Base-by-base conservation (phyloP, 2,329 filamentous ascomycete species). In the Tolypocladium album region DNA sequence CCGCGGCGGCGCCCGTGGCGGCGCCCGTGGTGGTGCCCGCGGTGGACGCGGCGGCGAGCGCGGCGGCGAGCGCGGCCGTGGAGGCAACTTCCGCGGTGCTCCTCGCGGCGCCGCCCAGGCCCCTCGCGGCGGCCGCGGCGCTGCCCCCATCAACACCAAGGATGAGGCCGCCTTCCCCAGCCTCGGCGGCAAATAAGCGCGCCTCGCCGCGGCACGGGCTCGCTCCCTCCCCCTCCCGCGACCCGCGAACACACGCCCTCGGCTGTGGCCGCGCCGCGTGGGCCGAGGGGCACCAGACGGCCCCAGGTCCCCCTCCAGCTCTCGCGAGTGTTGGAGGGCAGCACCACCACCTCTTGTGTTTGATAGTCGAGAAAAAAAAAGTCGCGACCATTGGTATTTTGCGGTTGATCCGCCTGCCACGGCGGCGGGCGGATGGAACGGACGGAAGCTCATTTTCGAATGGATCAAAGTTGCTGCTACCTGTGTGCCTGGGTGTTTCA, bases 101-200 rank as follows among this genome's bases (percentile, higher is more conserved):
- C 20, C 50, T 22, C 50, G 50, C n/a, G 50, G 50, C 50, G 50
- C 50, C 20, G 17, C 27, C 63, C 76, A 79, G 71, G 76, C 76
- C 61, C 20, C 31, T 63, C 76, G 80, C 71, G 76, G 76, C 61
- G 70, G 68, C 58, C 68, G 67, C 42, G 63, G 59, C 58, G 65
- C 60, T 58, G 71, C 74, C 66, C 65, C 74, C 66, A 80, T 85
- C 76, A 84, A 84, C 78, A 78, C 79, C 70, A 79, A 72, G 69
- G 82, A 85, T 67, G 74, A 83, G 78, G 75, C 73, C 65, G 82
- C 82, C 63, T 85, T 86, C 79, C 83, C 83, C 69, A 84, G 80
- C 77, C 76, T 86, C 67, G 82, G 82, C 69, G 78, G 79, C 73
- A 77, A 78, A 71, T 82, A 80, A 71, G 68, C 65, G 65, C 64